These are phyloP conservation scores for Artomyces pyxidatus DNA, from an alignment of 768 basidiomycete genomes.

Conservation along the genomic window DNA sequence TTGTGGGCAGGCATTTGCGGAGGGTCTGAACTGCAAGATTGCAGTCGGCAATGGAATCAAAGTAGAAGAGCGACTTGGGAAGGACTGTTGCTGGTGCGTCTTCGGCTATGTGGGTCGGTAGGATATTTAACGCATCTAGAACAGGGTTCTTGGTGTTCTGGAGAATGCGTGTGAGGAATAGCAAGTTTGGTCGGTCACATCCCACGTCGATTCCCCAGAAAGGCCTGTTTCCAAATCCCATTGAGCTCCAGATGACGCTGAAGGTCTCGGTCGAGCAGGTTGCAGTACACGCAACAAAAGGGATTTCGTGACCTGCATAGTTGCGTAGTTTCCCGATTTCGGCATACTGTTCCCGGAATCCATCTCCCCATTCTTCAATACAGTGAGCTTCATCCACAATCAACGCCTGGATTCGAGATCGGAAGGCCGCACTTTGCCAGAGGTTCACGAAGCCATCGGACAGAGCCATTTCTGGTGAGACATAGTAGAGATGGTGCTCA, in stretches of 20 bases:
- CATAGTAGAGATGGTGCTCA: slow-evolving; percentile 12
- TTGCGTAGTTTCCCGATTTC: neutral
- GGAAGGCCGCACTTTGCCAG: slow-evolving; percentile 24
- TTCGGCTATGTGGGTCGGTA: neutral
- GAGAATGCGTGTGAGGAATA: neutral
- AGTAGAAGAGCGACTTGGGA: neutral
- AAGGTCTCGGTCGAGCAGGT: neutral
- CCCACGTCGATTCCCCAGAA: neutral
- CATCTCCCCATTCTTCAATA: slow-evolving; percentile 25
- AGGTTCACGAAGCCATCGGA: slow-evolving; percentile 20
- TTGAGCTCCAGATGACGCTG: neutral
- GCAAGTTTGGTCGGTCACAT: neutral
- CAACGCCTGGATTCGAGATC: slow-evolving; percentile 17
- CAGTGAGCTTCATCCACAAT: slow-evolving; percentile 29
- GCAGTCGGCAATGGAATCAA: neutral
- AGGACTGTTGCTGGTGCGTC: neutral
- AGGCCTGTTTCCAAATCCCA: neutral
- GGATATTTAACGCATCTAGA: neutral
- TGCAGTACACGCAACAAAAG: neutral
- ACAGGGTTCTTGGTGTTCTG: neutral
- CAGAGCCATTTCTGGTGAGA: slow-evolving; percentile 23
- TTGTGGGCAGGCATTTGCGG: neutral
- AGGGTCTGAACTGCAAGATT: neutral
- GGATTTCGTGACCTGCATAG: neutral
- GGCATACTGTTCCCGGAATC: neutral